Base-by-base conservation (phyloP, 148 eudicot genomes). In the Camellia granthamiana region DNA sequence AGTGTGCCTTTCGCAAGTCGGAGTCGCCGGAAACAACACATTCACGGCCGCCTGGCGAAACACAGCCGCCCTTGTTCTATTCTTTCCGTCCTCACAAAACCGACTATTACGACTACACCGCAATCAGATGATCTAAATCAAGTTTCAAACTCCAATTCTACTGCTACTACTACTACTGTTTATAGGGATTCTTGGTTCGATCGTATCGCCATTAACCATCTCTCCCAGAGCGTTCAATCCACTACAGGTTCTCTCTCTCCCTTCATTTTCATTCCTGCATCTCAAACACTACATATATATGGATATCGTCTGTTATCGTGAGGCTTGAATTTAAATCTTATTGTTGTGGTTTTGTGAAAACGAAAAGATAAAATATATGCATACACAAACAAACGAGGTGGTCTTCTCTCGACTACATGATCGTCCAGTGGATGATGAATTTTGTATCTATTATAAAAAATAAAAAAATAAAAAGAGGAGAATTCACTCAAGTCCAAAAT, bases 141-240 rank as follows among this genome's bases (percentile, higher is more conserved):
- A 78, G 14, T 58, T 7, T n/a, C 77, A n/a, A 51, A 59, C 6
- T 69, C 88, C 30, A 87, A 85, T 73, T 30, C 38, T 30, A 30
- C 38, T 1, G 0, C 38, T 30, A 1, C 38, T 30, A 30, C 38
- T 30, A 30, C 38, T 30, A 85, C 80, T 11, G 75, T 78, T 30
- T 86, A 90, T 72, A 84, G 51, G 15, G 97, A 93, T 81, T 88
- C 64, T 73, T 93, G 93, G 95, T 80, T 89, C 14, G 88, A 93
- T 13, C 82, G 63, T 23, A 51, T 88, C 68, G 95, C 93, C 84
- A 93, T 91, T 80, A 83, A 86, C 75, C 88, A 91, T 82, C 85
- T 93, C 81, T 88, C 95, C 51, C 77, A 46, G 14, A 83, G 83
- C 69, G 81, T 93, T 47, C 93, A 93, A 84, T 81, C 84, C 67